Evolutionary conservation across 371 early-diverging fungal species (phyloP).

Genomic region (Lichtheimia ornata): DNA sequence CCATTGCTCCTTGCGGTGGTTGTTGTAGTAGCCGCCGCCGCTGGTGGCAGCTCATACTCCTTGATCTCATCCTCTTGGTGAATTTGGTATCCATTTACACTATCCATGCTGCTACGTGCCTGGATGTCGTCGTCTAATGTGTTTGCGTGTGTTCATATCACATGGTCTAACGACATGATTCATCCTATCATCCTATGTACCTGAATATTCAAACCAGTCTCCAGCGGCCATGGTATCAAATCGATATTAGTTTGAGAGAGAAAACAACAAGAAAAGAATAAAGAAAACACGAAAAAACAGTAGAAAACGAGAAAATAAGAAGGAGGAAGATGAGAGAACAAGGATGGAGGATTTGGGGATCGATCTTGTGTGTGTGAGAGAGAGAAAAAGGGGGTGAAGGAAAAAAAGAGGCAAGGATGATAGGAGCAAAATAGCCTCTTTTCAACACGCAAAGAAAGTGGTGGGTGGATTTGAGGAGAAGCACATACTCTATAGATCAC

Average conservation of each 20-base stretch:
- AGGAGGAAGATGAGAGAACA: not conserved
- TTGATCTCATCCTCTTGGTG: constrained; percentile 11
- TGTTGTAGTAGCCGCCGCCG: not conserved
- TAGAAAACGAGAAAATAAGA: constrained; percentile 1
- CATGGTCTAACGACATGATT: not conserved
- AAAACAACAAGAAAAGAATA: not conserved
- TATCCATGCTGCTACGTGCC: not conserved
- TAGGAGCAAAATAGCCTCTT: not conserved
- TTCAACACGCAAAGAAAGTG: no score
- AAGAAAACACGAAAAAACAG: not conserved
- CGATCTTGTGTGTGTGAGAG: no score
- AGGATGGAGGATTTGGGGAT: not conserved
- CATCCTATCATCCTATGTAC: no score
- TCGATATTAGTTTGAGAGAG: not conserved
- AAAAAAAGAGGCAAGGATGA: not conserved
- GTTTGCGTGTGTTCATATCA: not conserved
- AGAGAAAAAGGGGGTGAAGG: constrained; percentile 1
- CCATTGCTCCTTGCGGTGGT: not conserved
- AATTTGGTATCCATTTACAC: constrained; percentile 1
- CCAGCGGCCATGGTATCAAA: not conserved
- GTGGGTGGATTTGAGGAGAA: no score
- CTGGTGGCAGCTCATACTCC: constrained; percentile 10
- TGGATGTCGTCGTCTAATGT: not conserved
- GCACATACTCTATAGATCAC: no score
- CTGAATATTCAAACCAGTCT: constrained; percentile 9